phyloP scores from a whole-genome alignment of 148 eudicot genomes.

The Salicornia ramosissima region DNA sequence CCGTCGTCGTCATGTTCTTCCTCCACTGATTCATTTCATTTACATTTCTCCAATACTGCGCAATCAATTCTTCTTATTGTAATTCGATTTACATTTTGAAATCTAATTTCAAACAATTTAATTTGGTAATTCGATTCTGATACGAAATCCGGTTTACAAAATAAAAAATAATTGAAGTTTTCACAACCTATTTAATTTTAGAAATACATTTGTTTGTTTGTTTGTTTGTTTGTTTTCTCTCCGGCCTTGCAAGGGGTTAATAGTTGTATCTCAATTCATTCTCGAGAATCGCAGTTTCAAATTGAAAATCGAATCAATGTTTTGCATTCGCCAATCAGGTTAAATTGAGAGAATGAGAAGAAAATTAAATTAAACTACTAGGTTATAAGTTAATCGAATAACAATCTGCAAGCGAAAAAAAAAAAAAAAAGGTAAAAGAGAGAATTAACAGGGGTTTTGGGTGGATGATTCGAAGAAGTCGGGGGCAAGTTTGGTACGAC shows the following conservation, averaged over 20 bases:
- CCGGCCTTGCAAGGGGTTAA: neutral
- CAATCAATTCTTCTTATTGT: no score
- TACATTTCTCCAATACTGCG: no score
- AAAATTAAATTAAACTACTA: neutral
- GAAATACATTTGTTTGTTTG: neutral
- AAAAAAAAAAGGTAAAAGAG: neutral
- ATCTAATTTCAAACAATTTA: no score
- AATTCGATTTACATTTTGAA: no score
- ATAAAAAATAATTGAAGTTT: no score
- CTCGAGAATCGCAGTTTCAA: neutral
- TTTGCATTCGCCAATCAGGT: no score
- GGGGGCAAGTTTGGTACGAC: slow-evolving; percentile 57
- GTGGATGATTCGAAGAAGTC: slow-evolving; percentile 36
- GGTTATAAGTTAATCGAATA: slow-evolving; percentile 18
- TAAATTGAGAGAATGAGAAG: neutral
- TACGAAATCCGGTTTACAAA: no score
- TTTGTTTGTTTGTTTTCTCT: neutral
- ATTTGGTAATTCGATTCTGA: no score
- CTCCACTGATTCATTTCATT: neutral
- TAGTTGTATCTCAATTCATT: neutral
- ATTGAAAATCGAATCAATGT: neutral
- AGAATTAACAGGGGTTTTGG: slow-evolving; percentile 49
- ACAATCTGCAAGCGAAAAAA: slow-evolving; percentile 8
- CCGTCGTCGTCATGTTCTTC: neutral
- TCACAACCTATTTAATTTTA: no score